Percentiles rank a stretch among this genome's conserved stretches.
Conservation (phyloP, 129 eudicot species). For the Heracleum sosnowskyi region DNA sequence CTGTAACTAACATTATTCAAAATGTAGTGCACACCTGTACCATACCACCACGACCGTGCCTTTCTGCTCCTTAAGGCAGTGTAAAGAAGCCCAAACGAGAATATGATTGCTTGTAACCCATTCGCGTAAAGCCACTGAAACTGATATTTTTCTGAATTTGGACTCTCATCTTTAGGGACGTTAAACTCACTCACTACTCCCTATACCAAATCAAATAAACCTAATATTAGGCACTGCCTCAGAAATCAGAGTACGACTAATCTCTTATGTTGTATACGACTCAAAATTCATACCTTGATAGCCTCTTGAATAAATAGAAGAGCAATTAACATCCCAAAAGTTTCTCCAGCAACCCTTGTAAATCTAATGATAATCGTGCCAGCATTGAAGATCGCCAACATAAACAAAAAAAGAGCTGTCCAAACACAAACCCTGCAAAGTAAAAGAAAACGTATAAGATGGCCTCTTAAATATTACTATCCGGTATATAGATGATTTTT, state of each 20-base stretch:
- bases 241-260: neutral
- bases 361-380: slow-evolving; percentile 18
- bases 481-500: neutral
- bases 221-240: neutral
- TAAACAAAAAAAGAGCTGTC: slow-evolving; percentile 35
- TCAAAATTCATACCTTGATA: neutral
- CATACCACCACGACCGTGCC: slow-evolving; percentile 62
- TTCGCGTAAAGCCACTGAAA: slow-evolving; percentile 57
- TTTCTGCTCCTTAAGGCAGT: slow-evolving; percentile 48
- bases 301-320: slow-evolving; percentile 42
- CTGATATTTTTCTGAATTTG: slow-evolving; percentile 20
- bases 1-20: neutral
- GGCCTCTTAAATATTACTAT: neutral
- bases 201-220: slow-evolving; percentile 14
- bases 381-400: slow-evolving; percentile 35
- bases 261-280: neutral
- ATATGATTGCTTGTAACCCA: slow-evolving; percentile 43
- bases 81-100: slow-evolving; percentile 47
- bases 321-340: slow-evolving; percentile 41
- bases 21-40: slow-evolving; percentile 26
- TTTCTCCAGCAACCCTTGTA: slow-evolving; percentile 42
- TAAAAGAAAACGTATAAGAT: neutral
- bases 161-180: slow-evolving; percentile 36
- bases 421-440: slow-evolving; percentile 42
- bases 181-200: slow-evolving; percentile 49